Percentiles rank a stretch among this genome's conserved stretches.
phyloP scores from a whole-genome alignment of 495 filamentous ascomycete species.

The Hypoxylon perforatum region DNA sequence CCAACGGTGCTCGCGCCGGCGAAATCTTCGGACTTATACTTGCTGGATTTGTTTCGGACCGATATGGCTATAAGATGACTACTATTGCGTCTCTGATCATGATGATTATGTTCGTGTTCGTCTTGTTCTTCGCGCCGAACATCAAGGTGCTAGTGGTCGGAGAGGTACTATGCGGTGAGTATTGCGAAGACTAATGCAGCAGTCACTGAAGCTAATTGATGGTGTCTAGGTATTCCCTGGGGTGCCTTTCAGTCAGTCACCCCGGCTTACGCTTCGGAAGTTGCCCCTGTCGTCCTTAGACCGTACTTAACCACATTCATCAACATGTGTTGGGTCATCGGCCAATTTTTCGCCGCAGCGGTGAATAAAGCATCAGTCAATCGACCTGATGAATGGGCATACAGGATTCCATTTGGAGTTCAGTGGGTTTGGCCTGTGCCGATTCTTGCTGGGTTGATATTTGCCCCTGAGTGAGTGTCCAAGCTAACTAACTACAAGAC shows the following conservation, averaged over 20 bases:
- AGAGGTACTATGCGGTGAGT: slow-evolving; percentile 65
- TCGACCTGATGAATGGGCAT: slow-evolving; percentile 68
- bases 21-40: slow-evolving; percentile 53
- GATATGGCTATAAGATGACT: slow-evolving; percentile 47
- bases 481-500: not conserved
- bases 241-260: slow-evolving; percentile 71
- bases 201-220: slow-evolving; percentile 11
- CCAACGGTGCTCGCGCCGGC: slow-evolving; percentile 49
- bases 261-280: slow-evolving; percentile 76
- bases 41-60: slow-evolving; percentile 48
- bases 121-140: slow-evolving; percentile 69
- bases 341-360: slow-evolving; percentile 73
- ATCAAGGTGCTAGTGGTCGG: slow-evolving; percentile 69
- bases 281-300: slow-evolving; percentile 71
- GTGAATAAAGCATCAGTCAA: slow-evolving; percentile 67
- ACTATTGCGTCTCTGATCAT: slow-evolving; percentile 55
- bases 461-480: slow-evolving; percentile 67
- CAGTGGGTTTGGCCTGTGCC: slow-evolving; percentile 84
- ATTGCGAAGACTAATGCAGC: not conserved
- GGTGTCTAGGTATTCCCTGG: slow-evolving; percentile 69
- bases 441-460: slow-evolving; percentile 66
- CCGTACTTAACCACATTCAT: slow-evolving; percentile 75
- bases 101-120: slow-evolving; percentile 63
- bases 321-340: slow-evolving; percentile 79
- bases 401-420: slow-evolving; percentile 70